Conservation (phyloP, 2,329 filamentous ascomycete species). For the Leptographium flavum region DNA sequence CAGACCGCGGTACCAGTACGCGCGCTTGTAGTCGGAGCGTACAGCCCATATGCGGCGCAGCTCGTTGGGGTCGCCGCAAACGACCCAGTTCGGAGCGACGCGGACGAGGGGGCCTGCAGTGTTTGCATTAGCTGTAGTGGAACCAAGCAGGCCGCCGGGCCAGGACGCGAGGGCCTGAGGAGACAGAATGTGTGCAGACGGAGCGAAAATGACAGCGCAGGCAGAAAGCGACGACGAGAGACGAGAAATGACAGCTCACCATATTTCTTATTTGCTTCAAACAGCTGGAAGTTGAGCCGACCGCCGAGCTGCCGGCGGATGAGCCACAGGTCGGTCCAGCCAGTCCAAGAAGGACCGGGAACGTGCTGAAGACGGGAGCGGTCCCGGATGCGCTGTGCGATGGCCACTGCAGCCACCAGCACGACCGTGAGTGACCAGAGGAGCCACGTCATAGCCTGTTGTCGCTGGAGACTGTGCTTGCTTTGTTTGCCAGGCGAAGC, state of each 20-base stretch:
- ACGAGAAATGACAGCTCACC: slow-evolving; percentile 6
- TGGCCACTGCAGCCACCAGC: background rate
- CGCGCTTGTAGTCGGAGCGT: slow-evolving; percentile 14
- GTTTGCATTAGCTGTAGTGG: too few species aligned
- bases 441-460: background rate
- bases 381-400: background rate
- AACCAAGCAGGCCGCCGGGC: too few species aligned
- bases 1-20: slow-evolving; percentile 31
- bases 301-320: slow-evolving; percentile 15
- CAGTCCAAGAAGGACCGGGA: slow-evolving; percentile 14
- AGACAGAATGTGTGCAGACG: too few species aligned
- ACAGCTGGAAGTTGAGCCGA: slow-evolving; percentile 13
- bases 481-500: too few species aligned
- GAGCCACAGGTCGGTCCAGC: slow-evolving; percentile 18
- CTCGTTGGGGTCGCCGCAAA: slow-evolving; percentile 16
- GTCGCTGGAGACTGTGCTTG: too few species aligned
- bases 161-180: too few species aligned
- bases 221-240: too few species aligned
- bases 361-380: slow-evolving; percentile 15
- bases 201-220: too few species aligned
- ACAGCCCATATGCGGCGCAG: slow-evolving; percentile 18
- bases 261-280: slow-evolving; percentile 12
- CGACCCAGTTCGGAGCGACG: slow-evolving; percentile 17
- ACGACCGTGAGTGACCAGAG: background rate
- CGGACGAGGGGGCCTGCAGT: slow-evolving; percentile 15